Conservation (phyloP, 768 basidiomycete species). For the Amylocystis lapponica region DNA sequence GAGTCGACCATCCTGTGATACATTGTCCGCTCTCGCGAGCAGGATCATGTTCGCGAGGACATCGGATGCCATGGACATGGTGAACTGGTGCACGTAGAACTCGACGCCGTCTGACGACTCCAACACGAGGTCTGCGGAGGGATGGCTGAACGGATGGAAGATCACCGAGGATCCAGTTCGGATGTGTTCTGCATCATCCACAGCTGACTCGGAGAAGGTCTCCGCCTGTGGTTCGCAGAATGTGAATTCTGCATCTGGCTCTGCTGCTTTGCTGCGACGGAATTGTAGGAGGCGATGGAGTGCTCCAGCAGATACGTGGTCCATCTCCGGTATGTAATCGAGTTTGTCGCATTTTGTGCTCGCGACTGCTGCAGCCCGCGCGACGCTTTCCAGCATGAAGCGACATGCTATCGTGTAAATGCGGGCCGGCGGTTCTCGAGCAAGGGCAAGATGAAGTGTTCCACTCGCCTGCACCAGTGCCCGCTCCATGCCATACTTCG, state of each 20-base stretch:
- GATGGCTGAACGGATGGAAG: neutral
- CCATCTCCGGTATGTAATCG: too few species aligned
- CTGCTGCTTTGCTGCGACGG: conserved; percentile 1
- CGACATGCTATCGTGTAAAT: neutral
- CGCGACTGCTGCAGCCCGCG: too few species aligned
- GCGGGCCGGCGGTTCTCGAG: neutral
- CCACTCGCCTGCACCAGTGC: neutral
- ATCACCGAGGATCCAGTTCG: neutral
- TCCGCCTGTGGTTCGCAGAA: neutral
- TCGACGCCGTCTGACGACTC: conserved; percentile 42
- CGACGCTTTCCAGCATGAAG: neutral
- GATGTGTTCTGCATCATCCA: conserved; percentile 2
- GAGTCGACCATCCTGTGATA: neutral
- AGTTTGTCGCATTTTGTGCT: too few species aligned
- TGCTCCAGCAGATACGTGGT: neutral
- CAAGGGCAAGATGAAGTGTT: neutral
- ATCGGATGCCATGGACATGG: conserved; percentile 50
- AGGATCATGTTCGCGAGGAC: conserved; percentile 50
- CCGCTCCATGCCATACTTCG: conserved; percentile 13
- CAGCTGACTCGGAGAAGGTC: conserved; percentile 6
- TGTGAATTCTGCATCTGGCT: neutral
- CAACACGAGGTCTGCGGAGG: conserved; percentile 40
- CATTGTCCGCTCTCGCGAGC: neutral
- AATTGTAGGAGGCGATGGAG: conserved; percentile 4
- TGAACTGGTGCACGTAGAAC: conserved; percentile 49